Percentiles rank a stretch among this genome's conserved stretches.
Evolutionary conservation across 257 asterid species (phyloP).

Genomic region (Hygrophila difformis): DNA sequence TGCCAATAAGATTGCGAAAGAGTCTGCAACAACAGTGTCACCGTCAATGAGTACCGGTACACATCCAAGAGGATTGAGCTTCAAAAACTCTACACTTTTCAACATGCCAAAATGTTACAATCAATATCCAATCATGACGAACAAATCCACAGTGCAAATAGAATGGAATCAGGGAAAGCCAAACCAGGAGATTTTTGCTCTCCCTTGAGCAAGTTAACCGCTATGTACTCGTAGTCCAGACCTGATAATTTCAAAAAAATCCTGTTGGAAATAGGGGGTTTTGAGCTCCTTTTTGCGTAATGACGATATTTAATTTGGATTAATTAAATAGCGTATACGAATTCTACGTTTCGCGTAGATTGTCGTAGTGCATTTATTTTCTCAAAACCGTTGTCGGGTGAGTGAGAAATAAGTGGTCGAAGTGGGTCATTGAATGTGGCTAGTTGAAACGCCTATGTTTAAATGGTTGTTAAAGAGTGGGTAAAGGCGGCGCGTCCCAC

Average conservation of each 20-base stretch:
- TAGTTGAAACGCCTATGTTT: no score
- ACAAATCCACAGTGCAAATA: neutral
- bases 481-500: no score
- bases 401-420: no score
- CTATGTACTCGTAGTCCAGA: constrained; percentile 59
- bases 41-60: constrained; percentile 82
- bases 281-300: no score
- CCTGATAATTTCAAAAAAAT: constrained; percentile 42
- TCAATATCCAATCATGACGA: neutral
- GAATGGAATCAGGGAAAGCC: neutral
- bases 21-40: constrained; percentile 59
- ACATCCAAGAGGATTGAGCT: constrained; percentile 78
- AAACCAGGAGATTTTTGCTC: constrained; percentile 65
- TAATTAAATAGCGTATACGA: no score
- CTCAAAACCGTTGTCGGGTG: no score
- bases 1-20: constrained; percentile 76
- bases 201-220: constrained; percentile 69
- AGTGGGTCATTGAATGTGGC: no score
- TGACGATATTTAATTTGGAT: no score
- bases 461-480: no score
- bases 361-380: no score
- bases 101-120: constrained; percentile 7
- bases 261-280: no score
- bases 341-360: no score
- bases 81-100: constrained; percentile 52